Base-by-base conservation (phyloP, 1,139 yeast species). In the Pichia sp. region DNA sequence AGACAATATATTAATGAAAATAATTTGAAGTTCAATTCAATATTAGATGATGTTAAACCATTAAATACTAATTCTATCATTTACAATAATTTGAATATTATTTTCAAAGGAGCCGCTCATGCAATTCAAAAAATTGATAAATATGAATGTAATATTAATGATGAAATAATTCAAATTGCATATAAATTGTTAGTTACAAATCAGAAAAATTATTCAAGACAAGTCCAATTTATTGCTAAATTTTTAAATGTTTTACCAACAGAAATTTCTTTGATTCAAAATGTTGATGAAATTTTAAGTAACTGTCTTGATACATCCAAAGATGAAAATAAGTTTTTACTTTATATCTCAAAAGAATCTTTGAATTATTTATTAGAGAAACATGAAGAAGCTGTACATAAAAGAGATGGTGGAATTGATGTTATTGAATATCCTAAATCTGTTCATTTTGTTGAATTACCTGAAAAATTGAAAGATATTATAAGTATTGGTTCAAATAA, bases 391-490 rank as follows among this genome's bases (percentile, higher is more conserved):
- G n/a, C 15, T 9, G 26, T 11, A 6, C 46, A 43, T 31, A 33
- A 19, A 21, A 30, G 46, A 15, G 46, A 43, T 23, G 32, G 11
- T n/a, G 6, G 10, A 2, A 37, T 42, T 34, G 31, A 36, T 10
- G 30, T 23, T 14, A 44, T 49, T 36, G 51, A 47, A n/a, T 47
- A 45, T 38, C 60, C 61, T 14, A 46, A 40, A 5, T 36, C 20
- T 7, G 44, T 50, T 12, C 54, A 49, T 42, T 43, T 57, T 4
- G 40, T 48, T 18, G 42, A 44, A 7, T 42, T 57, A 22, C 60
- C 61, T 3, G 35, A 31, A n/a, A 53, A 49, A 34, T 39, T 57
- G 26, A 44, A 51, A 19, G 59, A 55, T 28, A 40, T 52, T 24
- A 41, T 52, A 15, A 35, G 43, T 22, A 33, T 37, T 15, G 10